Base-by-base conservation (phyloP, 2,329 filamentous ascomycete genomes). In the Zasmidium angulare region DNA sequence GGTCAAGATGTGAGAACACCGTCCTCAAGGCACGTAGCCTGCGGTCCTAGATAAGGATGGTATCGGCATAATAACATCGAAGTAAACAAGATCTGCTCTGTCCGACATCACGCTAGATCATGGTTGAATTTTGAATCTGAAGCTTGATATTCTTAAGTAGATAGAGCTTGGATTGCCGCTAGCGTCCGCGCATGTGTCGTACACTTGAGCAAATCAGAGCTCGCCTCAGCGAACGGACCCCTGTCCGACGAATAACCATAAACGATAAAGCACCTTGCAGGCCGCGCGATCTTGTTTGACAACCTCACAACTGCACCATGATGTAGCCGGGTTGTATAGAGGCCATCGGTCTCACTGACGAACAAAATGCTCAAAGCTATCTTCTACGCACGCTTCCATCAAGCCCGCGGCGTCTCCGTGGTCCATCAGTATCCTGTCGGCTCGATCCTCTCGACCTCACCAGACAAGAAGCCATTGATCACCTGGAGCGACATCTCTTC, bases 401-500 rank as follows among this genome's bases (percentile, higher is more conserved):
- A 83, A 56, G 80, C 84, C 63, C 67, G 69, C 23, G 71, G 71
- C 9, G 70, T 69, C 1, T 69, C 65, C 21, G 63, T 73, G 24
- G 64, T 72, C 51, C 69, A 72, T 59, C 71, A 73, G 57, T 68
- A 68, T 50, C 71, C 71, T 11, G 29, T 57, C 20, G 56, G 55
- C 46, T 64, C 63, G 20, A 68, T 73, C 58, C 56, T 66, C 29
- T 52, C 63, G 12, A 52, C 56, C n/a, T 46, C 54, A 40, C n/a
- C 47, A 24, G 29, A 50, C 31, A 20, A 53, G 9, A 59, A 55
- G 36, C 19, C 53, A 19, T 60, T 72, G 12, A 23, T 72, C 43
- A 51, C 46, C 51, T 98, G 96, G 77, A 86, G 90, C 65, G 87
- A 91, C 53, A 84, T 98, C 66, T 90, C 91, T 17, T 89, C 93